Conservation (phyloP, 345 rosid species). For the Moricandia arvensis region DNA sequence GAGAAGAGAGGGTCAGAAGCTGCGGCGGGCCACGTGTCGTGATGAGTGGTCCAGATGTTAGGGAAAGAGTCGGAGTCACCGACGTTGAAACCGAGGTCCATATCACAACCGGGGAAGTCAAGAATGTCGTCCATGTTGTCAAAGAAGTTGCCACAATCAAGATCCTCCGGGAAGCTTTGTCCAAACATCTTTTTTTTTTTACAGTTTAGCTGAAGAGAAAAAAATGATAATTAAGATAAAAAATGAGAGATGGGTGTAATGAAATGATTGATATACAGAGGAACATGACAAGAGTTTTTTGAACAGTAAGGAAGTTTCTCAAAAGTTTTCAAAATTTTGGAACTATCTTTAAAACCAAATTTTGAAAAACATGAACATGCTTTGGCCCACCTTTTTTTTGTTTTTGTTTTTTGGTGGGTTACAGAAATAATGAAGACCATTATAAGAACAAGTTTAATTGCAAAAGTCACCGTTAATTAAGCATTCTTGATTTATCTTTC, state of each 20-base stretch:
- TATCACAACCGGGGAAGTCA: constrained; percentile 75
- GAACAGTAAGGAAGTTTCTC: constrained; percentile 25
- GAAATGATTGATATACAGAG: not conserved
- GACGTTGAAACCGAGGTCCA: constrained; percentile 46
- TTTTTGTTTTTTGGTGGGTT: not conserved
- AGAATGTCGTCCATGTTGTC: constrained; percentile 90
- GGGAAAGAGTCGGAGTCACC: constrained; percentile 50
- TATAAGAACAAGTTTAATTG: constrained; percentile 10
- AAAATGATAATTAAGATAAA: not conserved
- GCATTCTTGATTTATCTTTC: constrained; percentile 24
- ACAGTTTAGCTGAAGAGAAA: constrained; percentile 21
- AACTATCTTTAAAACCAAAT: constrained; percentile 32
- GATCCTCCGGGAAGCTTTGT: constrained; percentile 70
- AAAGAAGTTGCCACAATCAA: constrained; percentile 91
- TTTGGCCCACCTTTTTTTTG: constrained; percentile 33
- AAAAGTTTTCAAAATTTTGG: constrained; percentile 21
- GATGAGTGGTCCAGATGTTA: constrained; percentile 61
- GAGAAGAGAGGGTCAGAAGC: constrained; percentile 68
- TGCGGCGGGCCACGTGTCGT: constrained; percentile 56
- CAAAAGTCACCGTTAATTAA: constrained; percentile 24
- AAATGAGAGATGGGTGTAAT: not conserved
- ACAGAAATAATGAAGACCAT: constrained; percentile 19
- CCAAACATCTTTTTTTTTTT: constrained; percentile 58
- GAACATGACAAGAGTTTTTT: constrained; percentile 21
- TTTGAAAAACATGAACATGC: constrained; percentile 24